These are phyloP conservation scores for Penicillium nordicum DNA, from an alignment of 2,329 filamentous ascomycete genomes.

Conservation along the genomic window DNA sequence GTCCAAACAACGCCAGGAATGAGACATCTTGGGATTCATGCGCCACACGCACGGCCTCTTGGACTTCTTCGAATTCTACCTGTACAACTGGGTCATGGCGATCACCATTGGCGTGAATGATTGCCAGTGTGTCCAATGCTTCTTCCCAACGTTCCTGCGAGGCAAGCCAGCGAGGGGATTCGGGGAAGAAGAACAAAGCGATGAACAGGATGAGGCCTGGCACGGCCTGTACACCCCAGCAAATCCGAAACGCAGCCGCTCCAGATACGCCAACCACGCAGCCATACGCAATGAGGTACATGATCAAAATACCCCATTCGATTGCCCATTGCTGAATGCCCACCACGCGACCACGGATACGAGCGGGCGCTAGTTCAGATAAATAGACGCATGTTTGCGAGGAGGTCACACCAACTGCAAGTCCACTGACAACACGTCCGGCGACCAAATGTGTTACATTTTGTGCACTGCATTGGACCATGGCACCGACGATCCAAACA, in stretches of 20 bases:
- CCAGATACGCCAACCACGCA: conserved; percentile 36
- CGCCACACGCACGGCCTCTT: conserved; percentile 32
- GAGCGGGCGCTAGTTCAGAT: conserved; percentile 43
- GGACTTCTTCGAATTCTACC: conserved; percentile 48
- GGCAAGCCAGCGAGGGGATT: conserved; percentile 61
- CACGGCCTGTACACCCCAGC: conserved; percentile 62
- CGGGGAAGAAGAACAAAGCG: conserved; percentile 56
- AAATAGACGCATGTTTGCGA: conserved; percentile 46
- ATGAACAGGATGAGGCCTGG: conserved; percentile 56
- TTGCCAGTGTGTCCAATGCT: conserved; percentile 49
- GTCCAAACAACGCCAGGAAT: conserved; percentile 45
- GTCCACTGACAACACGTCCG: conserved; percentile 28
- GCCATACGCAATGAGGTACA: conserved; percentile 44
- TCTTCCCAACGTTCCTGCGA: conserved; percentile 58
- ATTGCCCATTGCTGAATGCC: conserved; percentile 47
- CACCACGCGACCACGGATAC: conserved; percentile 43
- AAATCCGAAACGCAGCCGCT: conserved; percentile 53
- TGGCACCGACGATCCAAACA: conserved; percentile 26
- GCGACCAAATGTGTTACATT: conserved; percentile 25
- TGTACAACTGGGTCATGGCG: conserved; percentile 54
- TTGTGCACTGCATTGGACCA: conserved; percentile 29
- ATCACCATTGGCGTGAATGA: conserved; percentile 57
- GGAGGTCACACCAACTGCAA: conserved; percentile 42
- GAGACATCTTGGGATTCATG: conserved; percentile 34
- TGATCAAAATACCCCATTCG: conserved; percentile 45